phyloP scores from a whole-genome alignment of 176 grass and related monocot genomes.

The Oryza coarctata region DNA sequence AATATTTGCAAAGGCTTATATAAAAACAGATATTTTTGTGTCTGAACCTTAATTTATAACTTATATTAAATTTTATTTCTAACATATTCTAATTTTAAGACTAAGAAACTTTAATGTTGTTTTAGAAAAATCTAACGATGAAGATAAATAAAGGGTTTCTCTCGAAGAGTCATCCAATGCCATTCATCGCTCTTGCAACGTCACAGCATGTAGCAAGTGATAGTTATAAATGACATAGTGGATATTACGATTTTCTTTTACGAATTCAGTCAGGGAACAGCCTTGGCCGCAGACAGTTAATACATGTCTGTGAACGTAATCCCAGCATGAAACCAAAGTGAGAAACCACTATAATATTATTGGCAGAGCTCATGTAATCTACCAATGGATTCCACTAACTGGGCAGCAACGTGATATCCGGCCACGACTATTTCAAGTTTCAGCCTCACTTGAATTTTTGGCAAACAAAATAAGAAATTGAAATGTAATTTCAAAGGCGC shows the following conservation, averaged over 20 bases:
- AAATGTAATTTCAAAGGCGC: not conserved
- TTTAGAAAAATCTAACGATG: too few relatives aligned
- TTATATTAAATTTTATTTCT: too few relatives aligned
- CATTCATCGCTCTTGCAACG: too few relatives aligned
- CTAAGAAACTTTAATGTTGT: too few relatives aligned
- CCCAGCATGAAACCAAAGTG: not conserved
- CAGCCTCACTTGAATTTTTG: not conserved
- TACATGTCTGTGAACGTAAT: not conserved
- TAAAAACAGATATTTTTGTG: too few relatives aligned
- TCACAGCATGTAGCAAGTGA: not conserved
- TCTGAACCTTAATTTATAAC: too few relatives aligned
- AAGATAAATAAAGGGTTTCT: too few relatives aligned
- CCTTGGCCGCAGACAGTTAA: too few relatives aligned
- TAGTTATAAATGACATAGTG: not conserved
- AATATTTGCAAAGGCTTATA: too few relatives aligned
- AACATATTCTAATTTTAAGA: too few relatives aligned
- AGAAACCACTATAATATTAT: slow-evolving; percentile 21
- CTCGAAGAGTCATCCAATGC: too few relatives aligned
- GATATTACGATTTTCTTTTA: not conserved
- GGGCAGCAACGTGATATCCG: slow-evolving; percentile 4
- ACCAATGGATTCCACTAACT: slow-evolving; percentile 1
- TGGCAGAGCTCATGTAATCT: slow-evolving; percentile 9
- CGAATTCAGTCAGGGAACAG: not conserved
- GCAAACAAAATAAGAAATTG: not conserved
- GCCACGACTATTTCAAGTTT: not conserved